Percentiles rank a stretch among this genome's conserved stretches.
These are phyloP conservation scores for Saccharomycopsis schoenii DNA, from an alignment of 805 yeast genomes.

Conservation along the genomic window DNA sequence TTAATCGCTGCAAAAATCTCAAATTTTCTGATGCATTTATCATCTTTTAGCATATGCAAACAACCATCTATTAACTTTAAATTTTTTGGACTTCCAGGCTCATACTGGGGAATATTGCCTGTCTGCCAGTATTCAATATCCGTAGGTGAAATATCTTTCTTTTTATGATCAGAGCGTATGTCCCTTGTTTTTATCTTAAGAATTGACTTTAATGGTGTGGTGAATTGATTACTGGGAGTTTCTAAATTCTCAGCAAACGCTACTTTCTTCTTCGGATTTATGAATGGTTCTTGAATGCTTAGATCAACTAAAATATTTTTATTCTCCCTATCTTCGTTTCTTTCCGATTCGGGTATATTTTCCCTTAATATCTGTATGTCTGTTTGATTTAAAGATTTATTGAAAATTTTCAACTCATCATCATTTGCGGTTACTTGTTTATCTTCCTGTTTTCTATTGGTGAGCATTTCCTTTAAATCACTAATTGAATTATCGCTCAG, in stretches of 20 bases:
- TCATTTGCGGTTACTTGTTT: no score
- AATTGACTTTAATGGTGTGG: conserved; percentile 11
- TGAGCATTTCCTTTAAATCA: no score
- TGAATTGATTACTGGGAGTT: background rate
- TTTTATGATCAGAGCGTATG: background rate
- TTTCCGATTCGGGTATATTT: no score
- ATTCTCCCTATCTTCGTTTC: background rate
- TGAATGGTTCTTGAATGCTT: background rate
- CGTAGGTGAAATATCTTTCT: background rate
- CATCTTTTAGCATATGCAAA: conserved; percentile 2
- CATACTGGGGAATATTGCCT: conserved; percentile 10
- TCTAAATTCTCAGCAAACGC: conserved; percentile 4
- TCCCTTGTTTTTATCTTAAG: background rate
- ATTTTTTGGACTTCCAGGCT: background rate
- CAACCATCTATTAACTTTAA: conserved; percentile 7
- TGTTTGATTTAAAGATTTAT: no score
- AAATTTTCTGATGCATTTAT: conserved; percentile 9
- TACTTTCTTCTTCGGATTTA: conserved; percentile 4
- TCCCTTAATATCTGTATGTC: background rate
- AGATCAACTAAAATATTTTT: background rate
- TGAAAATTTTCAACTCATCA: no score
- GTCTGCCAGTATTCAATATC: conserved; percentile 12
- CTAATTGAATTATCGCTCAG: no score
- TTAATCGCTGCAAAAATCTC: conserved; percentile 17
- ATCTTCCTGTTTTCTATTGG: no score